A percentile compares a stretch with the other conserved stretches of the same genome.
These are phyloP conservation scores for Globisporangium megalacanthum DNA, from an alignment of 352 stramenopile species.

Conservation along the genomic window DNA sequence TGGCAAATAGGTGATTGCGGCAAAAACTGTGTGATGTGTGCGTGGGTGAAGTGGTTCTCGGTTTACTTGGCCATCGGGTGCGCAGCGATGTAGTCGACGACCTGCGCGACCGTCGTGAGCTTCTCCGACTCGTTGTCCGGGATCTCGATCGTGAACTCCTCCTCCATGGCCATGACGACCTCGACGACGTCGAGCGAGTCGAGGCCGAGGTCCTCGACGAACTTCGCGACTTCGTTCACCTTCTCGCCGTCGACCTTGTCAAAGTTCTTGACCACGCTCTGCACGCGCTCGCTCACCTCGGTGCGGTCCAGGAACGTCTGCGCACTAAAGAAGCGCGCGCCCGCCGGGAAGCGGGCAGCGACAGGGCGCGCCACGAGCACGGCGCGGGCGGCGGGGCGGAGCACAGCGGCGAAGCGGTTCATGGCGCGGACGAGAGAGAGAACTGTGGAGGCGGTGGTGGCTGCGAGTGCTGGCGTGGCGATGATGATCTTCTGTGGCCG, in stretches of 20 bases:
- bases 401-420: constrained; percentile 70
- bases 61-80: constrained; percentile 99
- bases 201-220: constrained; percentile 97
- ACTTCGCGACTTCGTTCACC: constrained; percentile 89
- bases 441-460: constrained; percentile 5
- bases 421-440: constrained; percentile 17
- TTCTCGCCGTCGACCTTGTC: constrained; percentile 98
- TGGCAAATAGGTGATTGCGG: too few relatives aligned
- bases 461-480: neutral
- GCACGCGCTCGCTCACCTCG: constrained; percentile 96
- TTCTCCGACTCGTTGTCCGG: constrained; percentile 99
- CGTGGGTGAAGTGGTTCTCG: neutral
- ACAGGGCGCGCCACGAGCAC: constrained; percentile 33
- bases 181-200: constrained; percentile 97
- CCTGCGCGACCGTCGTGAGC: constrained; percentile 95
- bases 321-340: constrained; percentile 70
- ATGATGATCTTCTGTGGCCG: neutral
- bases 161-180: constrained; percentile 99
- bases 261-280: constrained; percentile 99
- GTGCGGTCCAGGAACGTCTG: constrained; percentile 86
- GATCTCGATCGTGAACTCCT: constrained; percentile 99
- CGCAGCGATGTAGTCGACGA: constrained; percentile 97
- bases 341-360: constrained; percentile 12
- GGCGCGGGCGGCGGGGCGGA: constrained; percentile 64
- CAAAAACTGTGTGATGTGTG: neutral